These are phyloP conservation scores for Geranium incanum DNA, from an alignment of 441 rosid species.

Conservation along the genomic window DNA sequence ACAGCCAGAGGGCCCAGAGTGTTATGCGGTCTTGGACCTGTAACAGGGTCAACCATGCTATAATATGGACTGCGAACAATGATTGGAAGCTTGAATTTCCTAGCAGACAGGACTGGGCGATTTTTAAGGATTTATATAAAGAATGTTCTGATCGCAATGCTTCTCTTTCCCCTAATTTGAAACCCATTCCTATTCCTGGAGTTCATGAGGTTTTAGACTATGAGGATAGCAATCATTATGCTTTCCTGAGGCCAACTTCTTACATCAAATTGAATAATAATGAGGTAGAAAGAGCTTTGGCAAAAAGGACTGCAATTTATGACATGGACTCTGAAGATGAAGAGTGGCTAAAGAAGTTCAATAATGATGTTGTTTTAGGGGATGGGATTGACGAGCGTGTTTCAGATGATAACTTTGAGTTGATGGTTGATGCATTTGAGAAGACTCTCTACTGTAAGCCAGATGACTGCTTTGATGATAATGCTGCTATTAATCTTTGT, in stretches of 20 bases:
- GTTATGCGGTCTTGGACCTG: slow-evolving; percentile 50
- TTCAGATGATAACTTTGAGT: slow-evolving; percentile 60
- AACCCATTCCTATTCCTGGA: slow-evolving; percentile 78
- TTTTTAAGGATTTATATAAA: slow-evolving; percentile 77
- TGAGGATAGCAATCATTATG: slow-evolving; percentile 22
- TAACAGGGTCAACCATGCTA: slow-evolving; percentile 60
- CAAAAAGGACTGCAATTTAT: slow-evolving; percentile 52
- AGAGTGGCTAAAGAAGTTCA: slow-evolving; percentile 65
- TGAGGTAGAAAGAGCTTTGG: slow-evolving; percentile 79
- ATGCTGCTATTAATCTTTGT: slow-evolving; percentile 40
- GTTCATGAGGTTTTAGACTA: slow-evolving; percentile 55
- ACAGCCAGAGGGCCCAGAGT: slow-evolving; percentile 42
- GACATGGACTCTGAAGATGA: slow-evolving; percentile 97
- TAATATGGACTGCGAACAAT: slow-evolving; percentile 63
- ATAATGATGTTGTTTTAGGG: slow-evolving; percentile 22
- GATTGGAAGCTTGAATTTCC: slow-evolving; percentile 86
- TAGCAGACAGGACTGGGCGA: slow-evolving; percentile 56
- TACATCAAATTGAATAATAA: slow-evolving; percentile 53
- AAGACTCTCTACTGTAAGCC: slow-evolving; percentile 51
- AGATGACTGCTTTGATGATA: slow-evolving; percentile 44
- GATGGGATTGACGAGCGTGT: slow-evolving; percentile 25
- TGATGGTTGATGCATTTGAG: slow-evolving; percentile 83
- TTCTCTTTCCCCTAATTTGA: slow-evolving; percentile 29
- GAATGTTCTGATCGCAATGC: slow-evolving; percentile 65
- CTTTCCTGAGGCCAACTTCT: slow-evolving; percentile 43